Base-by-base conservation (phyloP, 2,329 filamentous ascomycete species). In the Penicillium sp. region DNA sequence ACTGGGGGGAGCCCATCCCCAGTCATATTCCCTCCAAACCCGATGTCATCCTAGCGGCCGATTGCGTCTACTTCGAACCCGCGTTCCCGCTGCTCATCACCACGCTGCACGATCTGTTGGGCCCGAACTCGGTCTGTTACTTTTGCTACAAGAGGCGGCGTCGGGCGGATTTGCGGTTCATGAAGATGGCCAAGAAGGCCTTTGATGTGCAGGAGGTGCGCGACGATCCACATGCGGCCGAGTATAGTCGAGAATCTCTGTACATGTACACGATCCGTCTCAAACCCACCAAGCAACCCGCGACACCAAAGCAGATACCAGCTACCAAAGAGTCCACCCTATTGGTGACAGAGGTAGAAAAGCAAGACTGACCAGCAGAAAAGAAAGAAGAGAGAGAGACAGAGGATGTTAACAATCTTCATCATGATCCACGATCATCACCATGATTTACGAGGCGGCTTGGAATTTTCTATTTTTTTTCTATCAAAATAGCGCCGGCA, bases 111-210 rank as follows among this genome's bases (percentile, higher is more conserved):
- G 82, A 87, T 53, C 75, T 96, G 41, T 76, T 95, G 55, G 78
- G 80, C 12, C 78, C 76, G 3, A 65, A 76, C 8, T 81, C 81
- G 0, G 68, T 90, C 38, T 90, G 85, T 66, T 85, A 85, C 68
- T 97, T 98, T 71, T 95, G 91, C 73, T 96, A 94, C 77, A 97
- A 95, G 76, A 91, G 89, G 73, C 79, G 93, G 57, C 82, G 93
- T 63, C 80, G 88, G 51, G 93, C 86, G 37, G 86, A 90, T 64
- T 76, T 84, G 73, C 80, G 85, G 50, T 89, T 89, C 62, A 76
- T 90, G 64, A 86, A 85, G 66, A 78, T 78, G 64, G 83, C 84
- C 12, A 82, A 75, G 63, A 88, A 85, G 69, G 68, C 74, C 33
- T 90, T 90, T 61, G 59, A 71, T 11, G 77, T 88, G 13, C 75